Conservation (phyloP, 228 moss, liverwort and hornwort species). For the Sphagnum fallax region DNA sequence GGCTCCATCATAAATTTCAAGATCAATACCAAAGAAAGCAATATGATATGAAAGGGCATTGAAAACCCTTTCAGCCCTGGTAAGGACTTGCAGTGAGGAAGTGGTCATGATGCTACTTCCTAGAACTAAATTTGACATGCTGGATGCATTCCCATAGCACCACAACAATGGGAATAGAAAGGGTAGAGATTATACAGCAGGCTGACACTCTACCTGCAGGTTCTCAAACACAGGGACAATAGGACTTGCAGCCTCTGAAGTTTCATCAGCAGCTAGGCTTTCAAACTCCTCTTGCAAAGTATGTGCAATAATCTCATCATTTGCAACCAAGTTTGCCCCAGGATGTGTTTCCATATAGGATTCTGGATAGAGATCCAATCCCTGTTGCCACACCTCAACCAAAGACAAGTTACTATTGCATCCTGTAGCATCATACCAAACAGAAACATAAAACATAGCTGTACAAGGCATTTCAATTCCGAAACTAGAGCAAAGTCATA, state of each 20-base stretch:
- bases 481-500: too few species aligned
- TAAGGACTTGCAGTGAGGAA: too few species aligned
- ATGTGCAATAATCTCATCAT: conserved; percentile 63
- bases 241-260: conserved; percentile 10
- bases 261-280: conserved; percentile 26
- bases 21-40: background rate
- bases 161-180: background rate
- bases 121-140: background rate
- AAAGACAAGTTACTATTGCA: too few species aligned
- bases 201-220: conserved; percentile 17
- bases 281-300: conserved; percentile 57
- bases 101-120: background rate
- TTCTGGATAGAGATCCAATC: too few species aligned
- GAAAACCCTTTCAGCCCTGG: too few species aligned
- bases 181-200: background rate
- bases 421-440: too few species aligned
- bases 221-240: conserved; percentile 1
- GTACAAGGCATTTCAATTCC: too few species aligned
- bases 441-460: too few species aligned
- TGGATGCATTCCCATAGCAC: background rate
- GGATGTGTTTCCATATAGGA: conserved; percentile 12
- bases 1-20: background rate
- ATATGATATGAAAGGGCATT: background rate
- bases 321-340: conserved; percentile 17
- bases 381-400: too few species aligned